Evolutionary conservation across 305 asterid species (phyloP).

Genomic region (Salvia sclarea): DNA sequence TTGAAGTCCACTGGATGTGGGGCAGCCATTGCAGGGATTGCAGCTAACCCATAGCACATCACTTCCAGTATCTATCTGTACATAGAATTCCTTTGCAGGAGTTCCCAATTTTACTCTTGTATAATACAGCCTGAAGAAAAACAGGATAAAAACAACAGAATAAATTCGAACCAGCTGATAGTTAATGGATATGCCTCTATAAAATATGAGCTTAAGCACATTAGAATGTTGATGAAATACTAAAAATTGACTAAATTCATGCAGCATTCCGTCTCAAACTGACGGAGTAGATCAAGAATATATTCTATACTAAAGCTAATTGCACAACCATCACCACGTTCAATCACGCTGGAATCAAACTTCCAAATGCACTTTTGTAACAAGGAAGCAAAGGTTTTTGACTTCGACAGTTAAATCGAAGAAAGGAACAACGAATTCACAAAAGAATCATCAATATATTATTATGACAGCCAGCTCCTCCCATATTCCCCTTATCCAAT

Average conservation of each 20-base stretch:
- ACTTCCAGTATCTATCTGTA: constrained; percentile 98
- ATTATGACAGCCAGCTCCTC: not conserved
- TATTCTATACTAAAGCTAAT: constrained; percentile 27
- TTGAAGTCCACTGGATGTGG: constrained; percentile 91
- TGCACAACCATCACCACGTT: constrained; percentile 19
- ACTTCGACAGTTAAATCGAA: constrained; percentile 25
- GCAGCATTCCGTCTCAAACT: constrained; percentile 18
- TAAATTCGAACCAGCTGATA: constrained; percentile 4
- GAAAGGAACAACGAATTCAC: constrained; percentile 12
- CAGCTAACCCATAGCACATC: constrained; percentile 97
- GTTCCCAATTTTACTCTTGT: constrained; percentile 84
- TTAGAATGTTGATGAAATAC: not conserved
- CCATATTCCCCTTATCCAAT: not conserved
- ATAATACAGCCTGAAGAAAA: constrained; percentile 67
- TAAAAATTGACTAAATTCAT: constrained; percentile 11
- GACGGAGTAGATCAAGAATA: constrained; percentile 17
- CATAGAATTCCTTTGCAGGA: constrained; percentile 91
- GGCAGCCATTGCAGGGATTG: constrained; percentile 82
- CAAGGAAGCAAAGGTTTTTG: constrained; percentile 32
- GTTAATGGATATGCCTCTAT: constrained; percentile 4
- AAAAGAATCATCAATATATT: constrained; percentile 11
- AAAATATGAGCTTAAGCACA: not conserved
- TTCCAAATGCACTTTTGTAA: constrained; percentile 23
- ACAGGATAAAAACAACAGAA: constrained; percentile 32
- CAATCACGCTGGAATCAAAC: constrained; percentile 23